Evolutionary conservation across 768 basidiomycete species (phyloP), one percentile per base, ranked within the genome.

Genomic region (Boletus rex-veris): DNA sequence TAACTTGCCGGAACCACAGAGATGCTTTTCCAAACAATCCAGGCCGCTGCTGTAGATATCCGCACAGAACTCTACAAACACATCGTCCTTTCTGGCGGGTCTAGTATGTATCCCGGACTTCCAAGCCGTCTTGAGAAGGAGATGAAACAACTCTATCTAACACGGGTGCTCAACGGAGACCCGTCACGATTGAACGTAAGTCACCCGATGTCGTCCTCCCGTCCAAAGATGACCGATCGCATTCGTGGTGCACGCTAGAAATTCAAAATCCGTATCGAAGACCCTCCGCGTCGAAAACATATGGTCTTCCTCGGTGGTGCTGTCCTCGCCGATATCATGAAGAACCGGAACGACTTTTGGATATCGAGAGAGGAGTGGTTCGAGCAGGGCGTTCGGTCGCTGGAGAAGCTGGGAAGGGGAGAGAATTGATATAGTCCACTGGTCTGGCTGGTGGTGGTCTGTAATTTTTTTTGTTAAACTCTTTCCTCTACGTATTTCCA

Each of bases 301-400:
- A 97, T 97, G 95, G 96, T 98, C 36, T 98, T 98, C 86, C 82
- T 98, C 8, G 97, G 97, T 24, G 97, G 97, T 44, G 96, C 93
- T n/a, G 96, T 98, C 6, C 77, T 99, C 30, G 96, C 94, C 3
- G 96, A 98, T 72, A 98, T 98, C 74, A 98, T 98, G 97, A 96
- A 96, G 76, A 80, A 77, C 66, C 83, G 92, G 10, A 83, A 90
- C 67, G 90, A 92, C 66, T 99, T 98, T 77, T 97, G 95, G 96
- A 88, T 98, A 68, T 80, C 92, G 50, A 80, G 88, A 58, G 91
- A 92, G 60, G 94, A 98, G 71, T 98, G 94, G 93, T 86, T 86
- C 58, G 96, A 98, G 73, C 86, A 95, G 71, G 96, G 95, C 31
- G 71, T 79, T 16, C 76, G 81, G 39, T 77, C 92, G 19, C 70